A percentile compares a stretch with the other conserved stretches of the same genome.
phyloP scores from a whole-genome alignment of 1,284 basidiomycete genomes.

The Crucibulum cyathiforme region DNA sequence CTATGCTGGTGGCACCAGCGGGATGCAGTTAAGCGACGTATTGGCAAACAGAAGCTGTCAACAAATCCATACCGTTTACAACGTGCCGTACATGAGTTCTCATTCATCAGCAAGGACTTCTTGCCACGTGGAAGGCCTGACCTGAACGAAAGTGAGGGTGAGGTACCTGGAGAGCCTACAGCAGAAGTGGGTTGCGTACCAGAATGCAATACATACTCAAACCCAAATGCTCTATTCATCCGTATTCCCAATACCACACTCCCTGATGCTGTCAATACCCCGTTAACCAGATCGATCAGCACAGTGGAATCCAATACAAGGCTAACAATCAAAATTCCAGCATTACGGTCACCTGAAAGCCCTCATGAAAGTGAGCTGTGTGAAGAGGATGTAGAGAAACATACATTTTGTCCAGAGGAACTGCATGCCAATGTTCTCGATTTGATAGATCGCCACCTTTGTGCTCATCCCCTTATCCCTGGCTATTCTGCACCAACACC shows the following conservation, averaged over 20 bases:
- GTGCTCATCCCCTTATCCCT: slow-evolving; percentile 39
- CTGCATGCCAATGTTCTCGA: slow-evolving; percentile 17
- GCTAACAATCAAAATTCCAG: neutral
- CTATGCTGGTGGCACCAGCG: too few relatives aligned
- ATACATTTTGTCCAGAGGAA: slow-evolving; percentile 16
- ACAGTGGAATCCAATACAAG: too few relatives aligned
- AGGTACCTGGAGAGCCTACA: neutral
- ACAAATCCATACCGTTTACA: too few relatives aligned
- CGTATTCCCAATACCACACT: too few relatives aligned
- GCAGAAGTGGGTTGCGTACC: too few relatives aligned
- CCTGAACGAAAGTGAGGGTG: neutral
- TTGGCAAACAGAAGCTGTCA: neutral
- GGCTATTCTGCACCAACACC: slow-evolving; percentile 27
- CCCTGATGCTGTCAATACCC: too few relatives aligned
- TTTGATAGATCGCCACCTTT: slow-evolving; percentile 30
- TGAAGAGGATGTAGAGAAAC: neutral
- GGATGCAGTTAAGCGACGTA: neutral
- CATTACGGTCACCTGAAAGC: neutral
- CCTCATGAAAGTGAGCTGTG: neutral
- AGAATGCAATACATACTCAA: too few relatives aligned
- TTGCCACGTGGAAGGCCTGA: neutral
- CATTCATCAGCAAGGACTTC: neutral
- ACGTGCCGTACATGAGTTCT: neutral
- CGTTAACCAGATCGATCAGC: too few relatives aligned
- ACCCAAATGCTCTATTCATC: too few relatives aligned